Conservation (phyloP, 257 asterid species). For the Przewalskia tangutica region DNA sequence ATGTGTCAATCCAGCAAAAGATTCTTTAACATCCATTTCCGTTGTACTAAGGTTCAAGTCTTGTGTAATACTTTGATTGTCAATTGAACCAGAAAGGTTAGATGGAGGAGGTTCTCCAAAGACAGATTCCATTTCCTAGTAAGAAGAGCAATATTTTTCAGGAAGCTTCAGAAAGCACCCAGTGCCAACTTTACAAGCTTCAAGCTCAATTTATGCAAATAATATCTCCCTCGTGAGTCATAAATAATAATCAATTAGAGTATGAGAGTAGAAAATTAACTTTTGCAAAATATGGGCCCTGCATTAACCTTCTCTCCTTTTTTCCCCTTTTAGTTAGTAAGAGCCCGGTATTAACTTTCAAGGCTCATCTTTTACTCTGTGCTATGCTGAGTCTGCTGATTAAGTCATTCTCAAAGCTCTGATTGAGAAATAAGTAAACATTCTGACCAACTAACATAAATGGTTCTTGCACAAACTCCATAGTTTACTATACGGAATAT, state of each 20-base stretch:
- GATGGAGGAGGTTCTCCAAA: slow-evolving; percentile 74
- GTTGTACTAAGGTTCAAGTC: slow-evolving; percentile 18
- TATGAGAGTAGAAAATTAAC: neutral
- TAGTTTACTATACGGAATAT: neutral
- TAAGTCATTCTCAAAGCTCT: neutral
- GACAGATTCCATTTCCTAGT: slow-evolving; percentile 80
- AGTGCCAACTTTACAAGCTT: neutral
- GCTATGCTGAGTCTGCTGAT: neutral
- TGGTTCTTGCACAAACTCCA: neutral
- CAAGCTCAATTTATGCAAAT: neutral
- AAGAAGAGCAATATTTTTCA: neutral
- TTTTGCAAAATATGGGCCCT: neutral
- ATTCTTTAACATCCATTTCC: slow-evolving; percentile 7
- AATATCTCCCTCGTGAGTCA: neutral
- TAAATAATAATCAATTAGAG: neutral
- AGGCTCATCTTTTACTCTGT: neutral
- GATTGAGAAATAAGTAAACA: neutral
- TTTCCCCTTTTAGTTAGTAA: neutral
- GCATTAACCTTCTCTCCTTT: neutral
- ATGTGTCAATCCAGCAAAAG: slow-evolving; percentile 41
- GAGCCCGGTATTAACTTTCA: neutral
- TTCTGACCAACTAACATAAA: neutral
- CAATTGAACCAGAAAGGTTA: slow-evolving; percentile 30
- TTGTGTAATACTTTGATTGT: slow-evolving; percentile 20
- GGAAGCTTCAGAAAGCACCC: neutral